A percentile compares a stretch with the other conserved stretches of the same genome.
phyloP scores from a whole-genome alignment of 805 yeast species.

The Yarrowia porcina region DNA sequence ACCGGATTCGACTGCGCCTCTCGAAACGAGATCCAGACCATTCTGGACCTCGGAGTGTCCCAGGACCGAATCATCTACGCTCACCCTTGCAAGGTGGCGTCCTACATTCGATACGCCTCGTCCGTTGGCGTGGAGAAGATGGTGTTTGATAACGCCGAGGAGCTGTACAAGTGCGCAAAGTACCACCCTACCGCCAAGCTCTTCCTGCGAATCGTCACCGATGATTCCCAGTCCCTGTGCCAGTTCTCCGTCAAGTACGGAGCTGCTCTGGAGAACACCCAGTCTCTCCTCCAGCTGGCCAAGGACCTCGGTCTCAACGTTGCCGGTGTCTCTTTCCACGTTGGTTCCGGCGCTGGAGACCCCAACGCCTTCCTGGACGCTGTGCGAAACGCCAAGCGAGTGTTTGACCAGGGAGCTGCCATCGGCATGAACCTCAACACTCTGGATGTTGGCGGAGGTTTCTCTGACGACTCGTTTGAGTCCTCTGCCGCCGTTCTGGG shows the following conservation, averaged over 20 bases:
- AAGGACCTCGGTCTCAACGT: slow-evolving; percentile 58
- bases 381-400: slow-evolving; percentile 60
- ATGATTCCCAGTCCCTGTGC: slow-evolving; percentile 84
- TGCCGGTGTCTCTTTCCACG: slow-evolving; percentile 89
- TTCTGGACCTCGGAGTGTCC: slow-evolving; percentile 59
- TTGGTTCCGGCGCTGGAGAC: slow-evolving; percentile 90
- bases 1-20: slow-evolving; percentile 93
- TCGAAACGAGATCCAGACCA: slow-evolving; percentile 68
- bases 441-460: slow-evolving; percentile 94
- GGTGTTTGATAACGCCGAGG: slow-evolving; percentile 87
- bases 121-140: slow-evolving; percentile 58
- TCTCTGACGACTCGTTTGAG: slow-evolving; percentile 56
- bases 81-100: slow-evolving; percentile 87
- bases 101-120: slow-evolving; percentile 73
- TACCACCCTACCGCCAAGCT: slow-evolving; percentile 68
- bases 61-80: slow-evolving; percentile 79
- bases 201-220: slow-evolving; percentile 80
- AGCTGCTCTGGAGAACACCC: slow-evolving; percentile 57
- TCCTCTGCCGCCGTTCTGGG: slow-evolving; percentile 58
- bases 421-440: slow-evolving; percentile 50
- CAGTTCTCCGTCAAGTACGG: slow-evolving; percentile 88
- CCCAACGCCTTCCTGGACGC: slow-evolving; percentile 65
- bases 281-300: slow-evolving; percentile 58
- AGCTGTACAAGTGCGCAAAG: slow-evolving; percentile 66
- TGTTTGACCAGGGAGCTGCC: slow-evolving; percentile 58